phyloP scores from a whole-genome alignment of 768 basidiomycete genomes.

The Panellus pusillus region DNA sequence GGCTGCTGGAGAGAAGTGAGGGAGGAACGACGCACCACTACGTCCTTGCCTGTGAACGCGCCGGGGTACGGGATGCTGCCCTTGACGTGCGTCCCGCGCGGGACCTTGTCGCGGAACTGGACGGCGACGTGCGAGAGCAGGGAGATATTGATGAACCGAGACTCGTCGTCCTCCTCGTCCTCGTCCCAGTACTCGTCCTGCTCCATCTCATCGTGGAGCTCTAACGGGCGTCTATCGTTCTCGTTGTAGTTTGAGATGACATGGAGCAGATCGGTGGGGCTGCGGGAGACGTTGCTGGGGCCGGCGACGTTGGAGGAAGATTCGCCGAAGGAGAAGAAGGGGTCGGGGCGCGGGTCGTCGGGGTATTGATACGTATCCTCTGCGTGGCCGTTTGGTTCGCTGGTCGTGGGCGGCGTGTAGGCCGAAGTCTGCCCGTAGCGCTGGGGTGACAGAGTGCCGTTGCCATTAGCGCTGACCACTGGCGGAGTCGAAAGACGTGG shows the following conservation, averaged over 20 bases:
- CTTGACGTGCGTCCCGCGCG: constrained; percentile 84
- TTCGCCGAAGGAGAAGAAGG: constrained; percentile 21
- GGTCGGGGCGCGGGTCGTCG: constrained; percentile 16
- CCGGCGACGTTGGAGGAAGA: constrained; percentile 17
- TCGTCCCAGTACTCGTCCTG: constrained; percentile 57
- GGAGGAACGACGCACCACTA: constrained; percentile 89
- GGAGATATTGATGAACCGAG: constrained; percentile 84
- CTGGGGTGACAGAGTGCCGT: constrained; percentile 1
- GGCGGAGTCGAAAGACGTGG: background rate
- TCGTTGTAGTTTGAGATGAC: constrained; percentile 33
- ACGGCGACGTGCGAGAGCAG: constrained; percentile 88
- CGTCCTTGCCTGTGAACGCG: constrained; percentile 92
- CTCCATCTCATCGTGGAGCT: constrained; percentile 46
- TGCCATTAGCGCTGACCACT: background rate
- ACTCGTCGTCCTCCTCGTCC: constrained; percentile 65
- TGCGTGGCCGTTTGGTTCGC: background rate
- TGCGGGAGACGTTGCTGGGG: constrained; percentile 22
- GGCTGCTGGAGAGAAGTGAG: too few relatives aligned
- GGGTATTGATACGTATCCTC: constrained; percentile 9
- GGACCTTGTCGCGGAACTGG: constrained; percentile 86
- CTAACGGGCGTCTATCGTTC: constrained; percentile 33
- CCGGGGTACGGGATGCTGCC: constrained; percentile 88
- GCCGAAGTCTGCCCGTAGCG: constrained; percentile 1
- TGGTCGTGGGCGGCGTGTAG: background rate
- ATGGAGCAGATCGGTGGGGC: constrained; percentile 28